A percentile compares a stretch with the other conserved stretches of the same genome.
These are phyloP conservation scores for Yarrowia sp. DNA, from an alignment of 805 yeast species.

Conservation along the genomic window DNA sequence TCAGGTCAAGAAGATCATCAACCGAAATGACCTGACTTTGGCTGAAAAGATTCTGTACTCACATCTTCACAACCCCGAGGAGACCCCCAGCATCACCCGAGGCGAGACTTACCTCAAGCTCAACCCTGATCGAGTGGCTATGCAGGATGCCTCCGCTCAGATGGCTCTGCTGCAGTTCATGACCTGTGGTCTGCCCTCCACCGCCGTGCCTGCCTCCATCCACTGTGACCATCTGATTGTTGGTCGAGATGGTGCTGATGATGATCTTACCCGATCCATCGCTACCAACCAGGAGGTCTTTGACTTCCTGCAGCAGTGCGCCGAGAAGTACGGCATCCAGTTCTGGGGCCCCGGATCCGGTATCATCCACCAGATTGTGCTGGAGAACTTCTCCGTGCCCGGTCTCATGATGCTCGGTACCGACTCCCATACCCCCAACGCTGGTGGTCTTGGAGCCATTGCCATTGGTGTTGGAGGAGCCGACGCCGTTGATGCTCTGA, in stretches of 20 bases:
- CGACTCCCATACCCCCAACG: conserved; percentile 98
- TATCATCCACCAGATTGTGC: conserved; percentile 95
- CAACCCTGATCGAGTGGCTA: conserved; percentile 97
- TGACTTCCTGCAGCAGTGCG: conserved; percentile 91
- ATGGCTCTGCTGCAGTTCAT: conserved; percentile 98
- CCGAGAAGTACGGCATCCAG: conserved; percentile 93
- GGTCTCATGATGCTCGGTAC: conserved; percentile 98
- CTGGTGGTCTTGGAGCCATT: conserved; percentile 98
- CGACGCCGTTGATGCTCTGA: conserved; percentile 97
- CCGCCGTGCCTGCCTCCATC: conserved; percentile 92
- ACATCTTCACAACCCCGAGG: conserved; percentile 89
- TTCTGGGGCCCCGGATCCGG: conserved; percentile 99
- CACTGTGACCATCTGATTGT: conserved; percentile 99
- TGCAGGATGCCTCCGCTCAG: conserved; percentile 99
- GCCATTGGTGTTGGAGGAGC: conserved; percentile 99
- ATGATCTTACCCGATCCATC: conserved; percentile 81
- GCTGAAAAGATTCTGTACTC: conserved; percentile 96
- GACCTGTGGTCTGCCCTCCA: conserved; percentile 89
- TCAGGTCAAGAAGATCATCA: conserved; percentile 68
- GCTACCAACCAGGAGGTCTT: conserved; percentile 92
- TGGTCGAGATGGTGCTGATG: conserved; percentile 90
- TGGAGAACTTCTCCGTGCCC: conserved; percentile 96
- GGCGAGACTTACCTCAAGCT: conserved; percentile 91
- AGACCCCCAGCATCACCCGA: conserved; percentile 65
- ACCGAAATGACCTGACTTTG: conserved; percentile 79